These are phyloP conservation scores for Mycena kentingensis DNA, from an alignment of 768 basidiomycete genomes.

Conservation along the genomic window DNA sequence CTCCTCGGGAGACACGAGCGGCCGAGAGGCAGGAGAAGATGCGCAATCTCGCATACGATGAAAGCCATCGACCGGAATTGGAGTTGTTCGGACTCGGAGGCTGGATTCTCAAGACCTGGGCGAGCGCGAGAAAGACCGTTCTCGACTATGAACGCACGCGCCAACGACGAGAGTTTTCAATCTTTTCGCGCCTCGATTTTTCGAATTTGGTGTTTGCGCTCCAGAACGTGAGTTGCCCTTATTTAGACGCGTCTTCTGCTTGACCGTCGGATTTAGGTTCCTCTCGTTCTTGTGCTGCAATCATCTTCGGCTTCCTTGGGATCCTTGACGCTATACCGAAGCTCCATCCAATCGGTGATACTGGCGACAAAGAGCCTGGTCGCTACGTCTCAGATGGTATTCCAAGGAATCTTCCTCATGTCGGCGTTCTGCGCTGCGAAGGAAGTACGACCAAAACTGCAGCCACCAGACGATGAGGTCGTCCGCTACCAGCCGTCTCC, in stretches of 20 bases:
- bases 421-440: constrained; percentile 82
- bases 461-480: constrained; percentile 57
- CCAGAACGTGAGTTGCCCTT: constrained; percentile 65
- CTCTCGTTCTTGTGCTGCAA: constrained; percentile 71
- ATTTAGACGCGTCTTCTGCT: constrained; percentile 24
- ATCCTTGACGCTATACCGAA: constrained; percentile 79
- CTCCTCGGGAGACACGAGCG: constrained; percentile 59
- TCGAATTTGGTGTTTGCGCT: constrained; percentile 64
- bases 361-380: constrained; percentile 64
- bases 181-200: constrained; percentile 60
- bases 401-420: constrained; percentile 85
- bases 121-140: constrained; percentile 59
- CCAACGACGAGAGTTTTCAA: constrained; percentile 44
- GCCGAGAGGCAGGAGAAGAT: constrained; percentile 74
- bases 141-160: constrained; percentile 55
- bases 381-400: constrained; percentile 70
- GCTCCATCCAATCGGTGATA: constrained; percentile 71
- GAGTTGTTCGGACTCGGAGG: constrained; percentile 80
- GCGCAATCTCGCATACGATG: constrained; percentile 74
- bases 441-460: constrained; percentile 66
- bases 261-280: constrained; percentile 54
- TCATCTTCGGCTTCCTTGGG: constrained; percentile 76
- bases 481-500: constrained; percentile 48
- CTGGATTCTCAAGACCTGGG: constrained; percentile 84
- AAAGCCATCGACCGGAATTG: constrained; percentile 77